Base-by-base conservation (phyloP, 345 rosid genomes). In the Passiflora organensis region DNA sequence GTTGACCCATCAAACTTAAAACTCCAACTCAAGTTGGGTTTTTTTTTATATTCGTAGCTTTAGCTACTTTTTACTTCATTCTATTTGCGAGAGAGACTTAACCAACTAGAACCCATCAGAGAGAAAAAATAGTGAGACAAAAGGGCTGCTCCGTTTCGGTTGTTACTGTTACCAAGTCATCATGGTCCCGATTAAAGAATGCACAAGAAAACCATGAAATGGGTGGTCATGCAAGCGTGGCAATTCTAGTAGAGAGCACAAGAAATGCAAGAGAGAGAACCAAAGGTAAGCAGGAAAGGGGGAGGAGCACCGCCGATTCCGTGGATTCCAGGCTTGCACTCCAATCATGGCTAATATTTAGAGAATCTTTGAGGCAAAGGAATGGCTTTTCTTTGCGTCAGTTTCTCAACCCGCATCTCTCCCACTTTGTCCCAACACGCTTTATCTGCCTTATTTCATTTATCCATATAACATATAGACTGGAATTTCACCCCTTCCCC, bases 301-400 rank as follows among this genome's bases (percentile, higher is more conserved):
- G 61, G 63, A n/a, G 21, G 56, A 51, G 73, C 73, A 60, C 74
- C 72, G 77, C 70, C 55, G 78, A 77, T 63, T 75, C 78, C 75
- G 73, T 65, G 78, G 68, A 59, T 65, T 73, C 67, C 80, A 76
- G 77, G 60, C 87, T 79, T 82, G 76, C 82, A 72, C 71, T 66
- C 66, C 69, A 64, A 63, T 64, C 67, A 46, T 23, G 1, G 49
- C 34, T 6, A 13, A n/a, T n/a, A n/a, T n/a, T 12, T 34, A 38
- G 16, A 28, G 46, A 66, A 48, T 42, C 76, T 51, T 66, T 42
- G 41, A 42, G 50, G 23, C 51, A 25, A 60, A 70, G 67, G 43
- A 49, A 55, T 36, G 24, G 41, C 6, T 18, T 43, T 50, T 32
- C 23, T 36, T 42, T 43, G 18, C 43, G 47, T 53, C 16, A 32